phyloP scores from a whole-genome alignment of 2,329 filamentous ascomycete genomes.

The Aplosporella prunicola region DNA sequence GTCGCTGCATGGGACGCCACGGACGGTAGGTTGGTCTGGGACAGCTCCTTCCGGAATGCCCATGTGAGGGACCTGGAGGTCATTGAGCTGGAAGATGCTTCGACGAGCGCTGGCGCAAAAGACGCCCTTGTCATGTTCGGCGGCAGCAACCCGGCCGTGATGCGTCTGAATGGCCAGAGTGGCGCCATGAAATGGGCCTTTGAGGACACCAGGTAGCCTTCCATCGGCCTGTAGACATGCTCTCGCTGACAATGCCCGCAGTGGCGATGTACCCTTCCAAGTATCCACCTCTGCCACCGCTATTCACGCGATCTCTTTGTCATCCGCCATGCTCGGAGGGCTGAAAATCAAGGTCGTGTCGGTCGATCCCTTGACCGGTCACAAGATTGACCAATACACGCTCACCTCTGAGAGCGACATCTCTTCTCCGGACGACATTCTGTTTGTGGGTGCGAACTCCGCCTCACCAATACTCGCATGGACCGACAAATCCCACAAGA shows the following conservation, averaged over 20 bases:
- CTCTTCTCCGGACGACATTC: constrained; percentile 51
- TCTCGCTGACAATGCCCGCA: constrained; percentile 27
- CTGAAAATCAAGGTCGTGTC: constrained; percentile 68
- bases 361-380: constrained; percentile 64
- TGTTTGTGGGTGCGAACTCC: constrained; percentile 68
- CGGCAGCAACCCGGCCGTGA: constrained; percentile 50
- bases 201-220: constrained; percentile 47
- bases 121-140: constrained; percentile 62
- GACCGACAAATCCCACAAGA: constrained; percentile 54
- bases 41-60: constrained; percentile 47
- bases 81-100: constrained; percentile 57
- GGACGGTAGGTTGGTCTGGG: constrained; percentile 72
- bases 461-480: constrained; percentile 67
- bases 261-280: constrained; percentile 64
- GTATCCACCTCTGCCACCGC: constrained; percentile 59
- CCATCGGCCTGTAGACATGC: neutral
- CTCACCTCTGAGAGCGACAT: constrained; percentile 69
- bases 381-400: constrained; percentile 59
- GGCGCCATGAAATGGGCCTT: constrained; percentile 74
- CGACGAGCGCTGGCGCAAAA: constrained; percentile 40
- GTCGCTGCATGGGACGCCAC: constrained; percentile 77
- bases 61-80: constrained; percentile 65
- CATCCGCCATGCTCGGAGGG: constrained; percentile 54
- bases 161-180: constrained; percentile 61
- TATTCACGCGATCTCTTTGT: constrained; percentile 68